A percentile compares a stretch with the other conserved stretches of the same genome.
phyloP scores from a whole-genome alignment of 2,329 filamentous ascomycete species.

The Diaporthe capsici region DNA sequence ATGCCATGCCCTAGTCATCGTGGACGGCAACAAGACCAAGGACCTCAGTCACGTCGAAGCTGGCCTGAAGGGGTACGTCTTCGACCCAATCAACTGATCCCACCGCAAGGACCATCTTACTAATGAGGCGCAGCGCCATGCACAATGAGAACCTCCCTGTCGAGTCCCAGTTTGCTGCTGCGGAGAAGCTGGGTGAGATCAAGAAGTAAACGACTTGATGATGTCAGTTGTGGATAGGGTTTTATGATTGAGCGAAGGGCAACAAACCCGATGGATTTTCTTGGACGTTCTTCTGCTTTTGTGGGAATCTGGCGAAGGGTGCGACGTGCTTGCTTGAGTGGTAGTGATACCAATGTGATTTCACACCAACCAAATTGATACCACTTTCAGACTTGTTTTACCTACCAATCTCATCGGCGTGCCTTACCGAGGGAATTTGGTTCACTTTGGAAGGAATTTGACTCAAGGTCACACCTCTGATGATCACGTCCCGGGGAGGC shows the following conservation, averaged over 20 bases:
- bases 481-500: too few relatives aligned
- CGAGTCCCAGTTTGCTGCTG: constrained; percentile 62
- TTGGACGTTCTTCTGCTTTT: constrained; percentile 9
- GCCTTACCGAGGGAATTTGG: rapidly evolving
- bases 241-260: not conserved
- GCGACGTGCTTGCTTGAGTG: not conserved
- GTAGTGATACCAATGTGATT: constrained; percentile 24
- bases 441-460: not conserved
- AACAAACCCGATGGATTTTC: not conserved
- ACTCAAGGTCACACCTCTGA: too few relatives aligned
- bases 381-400: not conserved
- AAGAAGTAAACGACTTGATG: constrained; percentile 37
- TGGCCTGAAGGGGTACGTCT: constrained; percentile 65
- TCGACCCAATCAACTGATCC: constrained; percentile 37
- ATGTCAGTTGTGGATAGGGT: too few relatives aligned
- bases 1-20: constrained; percentile 46
- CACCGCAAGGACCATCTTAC: constrained; percentile 42
- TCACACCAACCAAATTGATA: not conserved
- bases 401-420: not conserved
- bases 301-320: not conserved
- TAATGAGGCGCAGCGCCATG: constrained; percentile 54
- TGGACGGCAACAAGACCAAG: constrained; percentile 57
- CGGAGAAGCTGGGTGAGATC: constrained; percentile 37
- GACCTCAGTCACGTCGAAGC: constrained; percentile 68
- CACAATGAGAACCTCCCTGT: constrained; percentile 71